Evolutionary conservation across 139 green algal species (phyloP), one percentile per base, ranked within the genome.

Genomic region (Ulvella scutata): DNA sequence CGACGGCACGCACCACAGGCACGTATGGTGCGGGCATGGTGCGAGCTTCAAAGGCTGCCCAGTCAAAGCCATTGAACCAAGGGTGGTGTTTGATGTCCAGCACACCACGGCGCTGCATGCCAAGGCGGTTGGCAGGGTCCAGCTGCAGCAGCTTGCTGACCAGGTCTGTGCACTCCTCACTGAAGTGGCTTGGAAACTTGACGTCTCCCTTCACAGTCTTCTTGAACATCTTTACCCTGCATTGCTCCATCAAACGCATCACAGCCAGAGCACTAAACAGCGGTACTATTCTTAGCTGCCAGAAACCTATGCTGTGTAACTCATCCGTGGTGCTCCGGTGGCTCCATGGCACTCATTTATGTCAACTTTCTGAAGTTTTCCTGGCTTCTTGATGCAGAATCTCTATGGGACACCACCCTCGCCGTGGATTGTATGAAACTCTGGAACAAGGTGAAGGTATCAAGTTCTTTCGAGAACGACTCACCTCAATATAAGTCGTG

Each of bases 61-160:
- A 97, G 82, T 97, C 87, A 81, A 96, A 93, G 60, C 81, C 85
- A 7, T 78, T 60, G 77, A 97, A 97, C 90, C 90, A 97, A 72
- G 91, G 84, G 82, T 97, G 92, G 0, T 67, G 38, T 81, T 92
- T 92, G 43, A 97, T 84, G 74, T 91, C 89, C 0, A 72, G 73
- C 0, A 82, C 84, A 3, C 90, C 92, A 9, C 79, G 81, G 37
- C 85, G 79, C 4, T 85, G 76, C 23, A 80, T 79, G 3, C 91
- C 91, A 23, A 96, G 81, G 3, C 92, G 79, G 75, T 88, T 87
- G 0, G 77, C 80, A 3, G 90, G 90, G 67, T 88, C 88, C 37
- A 78, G 83, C 39, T 88, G 76, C 43, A 97, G 85, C 72, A 97
- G 80, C 43, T 84, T 77, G 29, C 83, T 85, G 29, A 96, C 67